Evolutionary conservation across 2,329 filamentous ascomycete genomes (phyloP), one percentile per base, ranked within the genome.

Genomic region (Trichoderma polysporum): DNA sequence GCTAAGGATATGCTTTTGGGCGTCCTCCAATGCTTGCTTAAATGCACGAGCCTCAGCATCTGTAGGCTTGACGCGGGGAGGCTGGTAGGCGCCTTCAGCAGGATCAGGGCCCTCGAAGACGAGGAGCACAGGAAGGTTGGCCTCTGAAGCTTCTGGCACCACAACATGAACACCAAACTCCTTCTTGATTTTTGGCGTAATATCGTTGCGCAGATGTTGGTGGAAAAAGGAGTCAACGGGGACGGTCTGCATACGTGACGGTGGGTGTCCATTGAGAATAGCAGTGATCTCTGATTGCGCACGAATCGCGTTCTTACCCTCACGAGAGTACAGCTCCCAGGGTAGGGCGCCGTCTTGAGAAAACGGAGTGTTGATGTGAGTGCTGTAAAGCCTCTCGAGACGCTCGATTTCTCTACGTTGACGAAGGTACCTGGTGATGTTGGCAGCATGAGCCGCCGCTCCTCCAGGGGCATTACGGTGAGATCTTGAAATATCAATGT

Each of bases 321-420:
- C 91, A 41, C 91, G 87, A 7, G 92, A 92, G 79, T 94, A 97
- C 64, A 98, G 86, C 76, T 97, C 90, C 93, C 94, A 97, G 0
- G 90, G 89, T 52, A 91, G 87, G 12, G 88, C 88, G 39, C 89
- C 89, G 52, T 92, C 88, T 58, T 86, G 83, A 3, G 87, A 85
- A 70, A 85, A 86, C 0, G 93, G 92, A 1, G 93, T 89, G 73
- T 94, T 91, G 76, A 98, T 96, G 77, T 92, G 91, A n/a, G 93
- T 90, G 74, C 91, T 87, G 78, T 97, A 92, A 56, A 87, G 80
- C 68, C 86, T 87, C 81, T 97, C 93, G 15, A 99, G 84, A 60
- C 93, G 88, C 72, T 92, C 88, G 73, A 98, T 90, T 72, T 94
- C 91, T 72, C 89, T 87, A 53, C 92, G 90, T 74, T 95, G 88